Conservation (phyloP, 1,139 yeast species). For the Yamadazyma spencermartinsiae region DNA sequence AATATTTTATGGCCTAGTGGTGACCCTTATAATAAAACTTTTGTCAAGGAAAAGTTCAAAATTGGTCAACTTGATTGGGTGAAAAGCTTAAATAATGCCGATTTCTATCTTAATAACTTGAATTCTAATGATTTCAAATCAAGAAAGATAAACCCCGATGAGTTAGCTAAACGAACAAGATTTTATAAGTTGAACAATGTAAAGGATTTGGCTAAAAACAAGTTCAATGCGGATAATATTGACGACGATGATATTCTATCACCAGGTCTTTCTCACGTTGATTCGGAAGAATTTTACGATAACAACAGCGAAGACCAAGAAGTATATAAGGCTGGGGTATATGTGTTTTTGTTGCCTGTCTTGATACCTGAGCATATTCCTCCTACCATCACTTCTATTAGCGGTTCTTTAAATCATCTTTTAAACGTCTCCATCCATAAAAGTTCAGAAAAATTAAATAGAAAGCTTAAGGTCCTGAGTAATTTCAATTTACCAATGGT, state of each 20-base stretch:
- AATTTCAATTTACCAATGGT: conserved; percentile 53
- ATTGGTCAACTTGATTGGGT: conserved; percentile 53
- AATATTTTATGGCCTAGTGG: conserved; percentile 57
- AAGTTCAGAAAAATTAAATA: conserved; percentile 36
- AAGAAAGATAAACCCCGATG: conserved; percentile 31
- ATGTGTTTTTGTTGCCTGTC: conserved; percentile 73
- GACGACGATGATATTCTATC: conserved; percentile 5
- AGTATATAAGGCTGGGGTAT: conserved; percentile 67
- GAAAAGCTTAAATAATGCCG: conserved; percentile 43
- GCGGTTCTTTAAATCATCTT: conserved; percentile 44
- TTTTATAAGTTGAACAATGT: conserved; percentile 31
- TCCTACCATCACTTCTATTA: conserved; percentile 63
- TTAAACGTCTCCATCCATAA: conserved; percentile 32
- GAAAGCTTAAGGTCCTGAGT: conserved; percentile 31
- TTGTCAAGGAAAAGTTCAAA: conserved; percentile 46
- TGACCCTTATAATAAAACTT: conserved; percentile 47
- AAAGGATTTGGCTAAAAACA: conserved; percentile 18
- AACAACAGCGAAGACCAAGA: conserved; percentile 5
- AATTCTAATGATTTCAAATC: conserved; percentile 37
- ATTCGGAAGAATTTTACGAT: conserved; percentile 5
- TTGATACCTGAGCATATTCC: conserved; percentile 72
- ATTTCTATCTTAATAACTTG: conserved; percentile 42
- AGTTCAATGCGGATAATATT: conserved; percentile 5
- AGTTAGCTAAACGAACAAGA: conserved; percentile 38
- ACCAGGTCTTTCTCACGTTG: conserved; percentile 5